Conservation (phyloP, 352 stramenopile species). For the Phytophthora idaei region DNA sequence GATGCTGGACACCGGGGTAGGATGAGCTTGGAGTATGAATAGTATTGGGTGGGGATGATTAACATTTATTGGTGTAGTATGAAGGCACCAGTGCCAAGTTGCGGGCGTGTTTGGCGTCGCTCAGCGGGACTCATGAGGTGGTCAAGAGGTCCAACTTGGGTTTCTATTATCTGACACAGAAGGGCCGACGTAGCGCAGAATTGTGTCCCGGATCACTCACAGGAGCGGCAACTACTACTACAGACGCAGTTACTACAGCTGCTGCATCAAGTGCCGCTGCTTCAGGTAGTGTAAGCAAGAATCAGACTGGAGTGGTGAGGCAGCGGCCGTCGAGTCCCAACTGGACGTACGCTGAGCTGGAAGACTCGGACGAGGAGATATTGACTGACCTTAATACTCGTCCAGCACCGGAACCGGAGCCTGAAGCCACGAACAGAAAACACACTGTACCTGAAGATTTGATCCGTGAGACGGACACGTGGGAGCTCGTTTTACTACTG, state of each 20-base stretch:
- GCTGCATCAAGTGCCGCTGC: slow-evolving; percentile 1
- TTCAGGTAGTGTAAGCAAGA: neutral
- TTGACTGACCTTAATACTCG: slow-evolving; percentile 2
- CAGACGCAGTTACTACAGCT: slow-evolving; percentile 1
- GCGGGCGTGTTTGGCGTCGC: slow-evolving; percentile 54
- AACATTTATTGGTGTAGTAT: slow-evolving; percentile 44
- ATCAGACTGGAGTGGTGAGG: slow-evolving; percentile 1
- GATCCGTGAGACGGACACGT: slow-evolving; percentile 51
- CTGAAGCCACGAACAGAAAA: slow-evolving; percentile 13
- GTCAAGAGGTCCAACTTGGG: slow-evolving; percentile 50
- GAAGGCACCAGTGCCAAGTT: slow-evolving; percentile 55
- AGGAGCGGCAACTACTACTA: slow-evolving; percentile 1
- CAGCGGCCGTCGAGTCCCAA: slow-evolving; percentile 17
- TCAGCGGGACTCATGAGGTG: slow-evolving; percentile 68
- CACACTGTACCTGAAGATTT: slow-evolving; percentile 20
- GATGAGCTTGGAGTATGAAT: neutral
- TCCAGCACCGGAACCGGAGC: slow-evolving; percentile 21
- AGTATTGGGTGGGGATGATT: neutral
- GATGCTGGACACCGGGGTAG: slow-evolving; percentile 60
- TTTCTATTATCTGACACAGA: slow-evolving; percentile 60
- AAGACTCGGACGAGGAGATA: slow-evolving; percentile 47
- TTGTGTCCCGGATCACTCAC: slow-evolving; percentile 49
- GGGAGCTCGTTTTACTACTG: slow-evolving; percentile 82
- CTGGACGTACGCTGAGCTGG: slow-evolving; percentile 46
- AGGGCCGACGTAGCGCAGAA: slow-evolving; percentile 50